A percentile compares a stretch with the other conserved stretches of the same genome.
Conservation (phyloP, 768 basidiomycete species). For the Collybiopsis luxurians region DNA sequence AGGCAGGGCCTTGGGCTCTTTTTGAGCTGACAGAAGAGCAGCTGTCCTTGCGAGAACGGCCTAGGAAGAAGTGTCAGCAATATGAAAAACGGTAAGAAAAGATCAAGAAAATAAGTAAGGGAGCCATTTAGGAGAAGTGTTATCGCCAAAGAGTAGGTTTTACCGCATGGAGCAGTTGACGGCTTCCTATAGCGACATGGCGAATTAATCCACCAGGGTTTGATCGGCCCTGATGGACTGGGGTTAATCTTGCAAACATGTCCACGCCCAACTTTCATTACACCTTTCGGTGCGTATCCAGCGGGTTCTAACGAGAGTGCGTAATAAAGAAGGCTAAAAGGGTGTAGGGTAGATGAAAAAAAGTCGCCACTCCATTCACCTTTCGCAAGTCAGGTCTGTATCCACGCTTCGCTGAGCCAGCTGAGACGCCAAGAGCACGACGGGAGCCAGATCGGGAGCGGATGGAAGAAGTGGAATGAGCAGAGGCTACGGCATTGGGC, state of each 20-base stretch:
- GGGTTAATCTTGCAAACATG: slow-evolving; percentile 80
- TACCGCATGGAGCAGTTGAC: slow-evolving; percentile 57
- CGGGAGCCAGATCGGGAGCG: slow-evolving; percentile 70
- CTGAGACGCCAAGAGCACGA: slow-evolving; percentile 64
- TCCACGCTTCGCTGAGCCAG: slow-evolving; percentile 57
- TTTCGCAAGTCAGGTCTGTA: slow-evolving; percentile 78
- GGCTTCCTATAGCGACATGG: slow-evolving; percentile 80
- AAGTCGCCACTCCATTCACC: slow-evolving; percentile 45
- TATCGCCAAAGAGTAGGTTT: slow-evolving; percentile 72
- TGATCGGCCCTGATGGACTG: slow-evolving; percentile 55
- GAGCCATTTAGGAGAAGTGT: slow-evolving; percentile 36
- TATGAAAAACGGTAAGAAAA: slow-evolving; percentile 13
- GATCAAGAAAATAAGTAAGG: slow-evolving; percentile 12
- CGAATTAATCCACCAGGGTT: slow-evolving; percentile 50
- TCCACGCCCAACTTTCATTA: slow-evolving; percentile 90
- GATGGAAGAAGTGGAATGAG: slow-evolving; percentile 48
- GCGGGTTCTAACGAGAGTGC: slow-evolving; percentile 95
- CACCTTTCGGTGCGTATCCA: slow-evolving; percentile 56
- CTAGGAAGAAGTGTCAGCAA: slow-evolving; percentile 31
- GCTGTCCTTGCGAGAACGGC: slow-evolving; percentile 76
- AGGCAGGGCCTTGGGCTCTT: slow-evolving; percentile 63
- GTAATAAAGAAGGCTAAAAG: slow-evolving; percentile 7
- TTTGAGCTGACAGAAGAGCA: slow-evolving; percentile 66
- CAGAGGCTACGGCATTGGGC: slow-evolving; percentile 45
- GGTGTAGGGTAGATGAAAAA: slow-evolving; percentile 13